phyloP scores from a whole-genome alignment of 768 basidiomycete genomes.

The Mycena indigotica region DNA sequence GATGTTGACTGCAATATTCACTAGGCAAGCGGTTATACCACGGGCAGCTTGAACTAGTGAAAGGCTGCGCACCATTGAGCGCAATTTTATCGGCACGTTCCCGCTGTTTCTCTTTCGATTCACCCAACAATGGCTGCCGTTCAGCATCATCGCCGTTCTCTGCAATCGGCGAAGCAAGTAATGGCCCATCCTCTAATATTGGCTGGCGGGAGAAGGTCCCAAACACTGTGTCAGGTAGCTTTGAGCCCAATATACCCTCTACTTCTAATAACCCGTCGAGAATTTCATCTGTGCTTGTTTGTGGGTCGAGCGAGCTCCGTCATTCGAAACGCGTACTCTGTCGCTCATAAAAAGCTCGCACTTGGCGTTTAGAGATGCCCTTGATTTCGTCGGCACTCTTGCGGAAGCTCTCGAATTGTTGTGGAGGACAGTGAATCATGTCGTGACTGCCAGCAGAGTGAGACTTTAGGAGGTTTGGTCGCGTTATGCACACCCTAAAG shows the following conservation, averaged over 20 bases:
- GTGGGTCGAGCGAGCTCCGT: too few species aligned
- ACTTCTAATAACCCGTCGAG: slow-evolving; percentile 20
- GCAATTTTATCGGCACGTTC: slow-evolving; percentile 22
- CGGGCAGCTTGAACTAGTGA: too few species aligned
- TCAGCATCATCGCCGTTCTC: slow-evolving; percentile 11
- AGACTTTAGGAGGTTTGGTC: not conserved
- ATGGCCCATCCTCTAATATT: slow-evolving; percentile 7
- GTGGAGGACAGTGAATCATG: slow-evolving; percentile 18
- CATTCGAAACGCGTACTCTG: slow-evolving; percentile 15
- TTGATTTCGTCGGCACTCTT: slow-evolving; percentile 20
- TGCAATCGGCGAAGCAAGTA: slow-evolving; percentile 4
- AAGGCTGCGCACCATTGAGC: slow-evolving; percentile 14
- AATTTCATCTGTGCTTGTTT: slow-evolving; percentile 18
- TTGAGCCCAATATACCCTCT: slow-evolving; percentile 17
- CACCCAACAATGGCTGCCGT: slow-evolving; percentile 16
- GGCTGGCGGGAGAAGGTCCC: slow-evolving; percentile 10
- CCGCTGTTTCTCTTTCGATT: slow-evolving; percentile 13
- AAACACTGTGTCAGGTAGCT: slow-evolving; percentile 12
- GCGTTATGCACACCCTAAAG: not conserved
- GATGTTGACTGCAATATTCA: slow-evolving; percentile 22
- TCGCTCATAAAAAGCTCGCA: slow-evolving; percentile 17
- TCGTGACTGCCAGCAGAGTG: slow-evolving; percentile 3
- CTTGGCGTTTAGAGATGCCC: slow-evolving; percentile 9
- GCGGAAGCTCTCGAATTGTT: slow-evolving; percentile 12
- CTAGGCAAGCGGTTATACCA: too few species aligned